Base-by-base conservation (phyloP, 2,329 filamentous ascomycete genomes). In the Laburnicola sp. region DNA sequence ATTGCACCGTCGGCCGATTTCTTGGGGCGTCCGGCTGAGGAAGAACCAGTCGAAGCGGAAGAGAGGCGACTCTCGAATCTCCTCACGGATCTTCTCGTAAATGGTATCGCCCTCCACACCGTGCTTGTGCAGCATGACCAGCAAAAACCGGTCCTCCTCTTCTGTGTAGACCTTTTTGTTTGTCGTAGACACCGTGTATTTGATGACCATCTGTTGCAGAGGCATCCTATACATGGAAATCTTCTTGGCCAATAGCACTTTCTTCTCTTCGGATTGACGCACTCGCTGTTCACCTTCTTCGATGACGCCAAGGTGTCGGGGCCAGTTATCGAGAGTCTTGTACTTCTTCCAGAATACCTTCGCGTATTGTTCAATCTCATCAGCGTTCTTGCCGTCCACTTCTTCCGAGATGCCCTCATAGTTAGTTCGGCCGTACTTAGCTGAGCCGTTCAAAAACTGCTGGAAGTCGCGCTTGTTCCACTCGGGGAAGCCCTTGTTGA, bases 41-140 rank as follows among this genome's bases (percentile, higher is more conserved):
- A 99, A 97, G 78, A 99, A 99, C 95, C 95, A 99, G 71, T 99
- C 94, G 66, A 99, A 99, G 34, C 94, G 86, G 82, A 99, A 99
- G 3, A 99, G 79, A 7, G 94, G 92, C 50, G 88, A 93, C 59
- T 97, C 91, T 30, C 92, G 88, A 59, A 99, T 96, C 71, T 97
- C 94, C 59, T 97, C 93, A n/a, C 94, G 87, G 68, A 99, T 96
- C 71, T 86, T 87, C 64, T 99, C 94, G 71, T 94, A 95, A 56
- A 99, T 82, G 30, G 85, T 85, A 64, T 97, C 93, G 1, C 88
- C 88, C 69, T 99, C 95, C 31, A 99, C 86, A 5, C 95, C 94
- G 63, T 91, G 88, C 72, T 87, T 89, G 75, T 99, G 91, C 4
- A 99, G 81, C 76, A 97, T 87, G 43, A 99, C 93, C 30, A 99